Conservation (phyloP, 352 stramenopile species). For the Phytopythium ostracodes region DNA sequence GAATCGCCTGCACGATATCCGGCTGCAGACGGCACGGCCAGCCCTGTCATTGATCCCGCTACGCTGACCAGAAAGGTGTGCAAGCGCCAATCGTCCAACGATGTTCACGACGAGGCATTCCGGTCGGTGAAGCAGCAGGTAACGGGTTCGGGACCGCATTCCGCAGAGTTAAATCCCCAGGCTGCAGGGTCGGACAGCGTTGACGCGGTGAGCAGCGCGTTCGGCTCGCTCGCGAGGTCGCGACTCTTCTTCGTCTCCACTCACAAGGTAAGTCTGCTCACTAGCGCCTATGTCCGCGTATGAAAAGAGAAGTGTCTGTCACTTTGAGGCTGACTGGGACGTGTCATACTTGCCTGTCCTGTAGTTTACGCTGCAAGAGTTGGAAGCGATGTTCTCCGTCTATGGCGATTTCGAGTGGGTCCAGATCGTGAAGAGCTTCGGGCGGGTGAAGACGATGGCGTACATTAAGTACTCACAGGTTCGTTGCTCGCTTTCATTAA, state of each 20-base stretch:
- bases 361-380: slow-evolving; percentile 74
- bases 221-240: slow-evolving; percentile 10
- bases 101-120: slow-evolving; percentile 25
- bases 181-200: not conserved
- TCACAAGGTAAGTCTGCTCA: slow-evolving; percentile 40
- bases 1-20: slow-evolving; percentile 10
- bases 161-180: not conserved
- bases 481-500: slow-evolving; percentile 2
- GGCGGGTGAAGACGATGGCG: slow-evolving; percentile 82
- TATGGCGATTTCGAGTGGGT: slow-evolving; percentile 75
- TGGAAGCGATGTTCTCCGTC: slow-evolving; percentile 78
- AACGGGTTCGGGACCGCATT: slow-evolving; percentile 12
- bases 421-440: slow-evolving; percentile 69
- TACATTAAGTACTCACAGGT: slow-evolving; percentile 72
- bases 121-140: slow-evolving; percentile 39
- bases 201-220: not conserved
- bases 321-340: not conserved
- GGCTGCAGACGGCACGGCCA: not conserved
- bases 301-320: not conserved
- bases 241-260: slow-evolving; percentile 75
- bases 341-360: slow-evolving; percentile 1
- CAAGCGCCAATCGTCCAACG: slow-evolving; percentile 47
- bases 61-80: slow-evolving; percentile 36
- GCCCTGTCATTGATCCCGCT: slow-evolving; percentile 10
- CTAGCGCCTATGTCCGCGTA: not conserved